A percentile compares a stretch with the other conserved stretches of the same genome.
phyloP scores from a whole-genome alignment of 1,284 basidiomycete species.

The Ceratobasidium sp. region DNA sequence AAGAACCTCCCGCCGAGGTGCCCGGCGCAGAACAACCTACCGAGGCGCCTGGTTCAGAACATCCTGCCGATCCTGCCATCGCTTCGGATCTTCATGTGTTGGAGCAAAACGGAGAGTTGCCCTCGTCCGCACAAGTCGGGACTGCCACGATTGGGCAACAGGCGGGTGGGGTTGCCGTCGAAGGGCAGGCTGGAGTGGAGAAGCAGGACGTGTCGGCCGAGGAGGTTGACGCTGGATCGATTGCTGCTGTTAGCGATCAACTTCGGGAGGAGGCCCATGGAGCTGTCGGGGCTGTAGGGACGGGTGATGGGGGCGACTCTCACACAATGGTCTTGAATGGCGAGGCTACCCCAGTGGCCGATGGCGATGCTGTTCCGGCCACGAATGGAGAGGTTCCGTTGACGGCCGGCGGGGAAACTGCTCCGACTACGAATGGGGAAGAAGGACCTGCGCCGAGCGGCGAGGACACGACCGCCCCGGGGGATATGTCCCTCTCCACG shows the following conservation, averaged over 20 bases:
- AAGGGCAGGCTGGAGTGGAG: background rate
- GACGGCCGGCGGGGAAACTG: too few relatives aligned
- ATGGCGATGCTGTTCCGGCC: background rate
- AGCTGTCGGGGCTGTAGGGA: background rate
- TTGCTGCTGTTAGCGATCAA: constrained; percentile 6
- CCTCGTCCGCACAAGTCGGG: too few relatives aligned
- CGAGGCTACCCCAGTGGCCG: background rate
- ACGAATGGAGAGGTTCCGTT: too few relatives aligned
- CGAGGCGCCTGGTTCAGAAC: too few relatives aligned
- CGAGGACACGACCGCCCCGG: background rate
- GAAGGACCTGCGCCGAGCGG: constrained; percentile 4
- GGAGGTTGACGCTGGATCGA: background rate
- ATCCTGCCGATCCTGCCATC: background rate
- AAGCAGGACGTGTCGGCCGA: background rate
- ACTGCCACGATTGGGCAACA: too few relatives aligned
- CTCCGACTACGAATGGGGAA: background rate
- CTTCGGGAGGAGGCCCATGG: background rate
- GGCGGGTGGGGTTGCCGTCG: background rate
- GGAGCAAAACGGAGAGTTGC: too few relatives aligned
- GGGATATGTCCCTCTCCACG: constrained; percentile 17
- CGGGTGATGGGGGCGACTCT: background rate
- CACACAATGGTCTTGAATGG: background rate
- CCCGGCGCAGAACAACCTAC: too few relatives aligned
- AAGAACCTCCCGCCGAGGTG: background rate
- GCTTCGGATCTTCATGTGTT: too few relatives aligned